Base-by-base conservation (phyloP, 139 green algal genomes). In the Asterochloris sp. region DNA sequence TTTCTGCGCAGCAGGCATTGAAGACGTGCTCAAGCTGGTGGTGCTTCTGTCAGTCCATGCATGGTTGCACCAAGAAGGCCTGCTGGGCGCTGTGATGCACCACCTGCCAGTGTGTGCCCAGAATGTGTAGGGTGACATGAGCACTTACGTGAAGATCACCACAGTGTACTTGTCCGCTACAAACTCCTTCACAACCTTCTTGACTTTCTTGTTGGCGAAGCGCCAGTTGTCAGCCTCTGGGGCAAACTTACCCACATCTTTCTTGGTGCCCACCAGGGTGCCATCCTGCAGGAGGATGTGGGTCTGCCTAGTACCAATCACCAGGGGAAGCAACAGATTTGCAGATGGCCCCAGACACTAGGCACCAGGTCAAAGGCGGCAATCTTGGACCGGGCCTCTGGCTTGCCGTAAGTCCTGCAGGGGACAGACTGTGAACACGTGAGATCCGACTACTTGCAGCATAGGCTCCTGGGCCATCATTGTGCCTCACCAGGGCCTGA, bases 341-440 rank as follows among this genome's bases (percentile, higher is more conserved):
- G 67, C 71, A 38, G 62, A 47, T 67, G 28, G 12, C 28, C n/a
- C 12, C n/a, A 62, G 23, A 79, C 21, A 75, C n/a, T 24, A 74
- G 19, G 28, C 60, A 91, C 89, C 80, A 96, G 64, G 64, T 96
- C 93, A 78, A 96, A 92, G 0, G 86, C 91, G 1, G 93, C 93
- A 73, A 96, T 94, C 80, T 92, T 54, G 38, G 38, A 54, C 38
- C 38, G 38, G 38, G 38, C 38, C 38, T 54, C 38, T 54, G 38
- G 38, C 38, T 54, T 54, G 38, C 38, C 38, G 38, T 54, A 54
- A 54, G 38, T 54, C 38, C 38, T 54, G 38, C 38, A 54, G 38
- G 38, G 38, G 38, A 54, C 38, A 54, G 38, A 6, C n/a, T 54
- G 6, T 54, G 38, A 54, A 6, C 38, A 54, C 6, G 38, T 54